Evolutionary conservation across 306 rosid genomes (phyloP).

Genomic region (Malus asiatica): DNA sequence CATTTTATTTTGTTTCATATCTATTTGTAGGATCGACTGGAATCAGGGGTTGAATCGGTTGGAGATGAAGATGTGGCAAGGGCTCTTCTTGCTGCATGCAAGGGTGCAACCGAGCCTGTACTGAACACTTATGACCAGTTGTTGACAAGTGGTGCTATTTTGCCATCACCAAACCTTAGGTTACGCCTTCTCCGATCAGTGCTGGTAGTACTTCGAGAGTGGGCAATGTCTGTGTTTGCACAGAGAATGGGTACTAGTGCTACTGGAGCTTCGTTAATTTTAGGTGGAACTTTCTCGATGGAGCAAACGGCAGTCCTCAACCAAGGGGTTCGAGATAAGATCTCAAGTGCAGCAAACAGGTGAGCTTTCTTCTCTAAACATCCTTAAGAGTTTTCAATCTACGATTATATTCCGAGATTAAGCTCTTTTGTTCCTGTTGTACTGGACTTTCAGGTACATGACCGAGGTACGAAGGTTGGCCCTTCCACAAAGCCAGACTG

Average conservation of each 20-base stretch:
- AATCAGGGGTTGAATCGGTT: slow-evolving; percentile 63
- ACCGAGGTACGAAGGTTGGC: slow-evolving; percentile 85
- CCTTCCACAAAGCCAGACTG: slow-evolving; percentile 81
- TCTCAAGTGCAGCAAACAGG: slow-evolving; percentile 92
- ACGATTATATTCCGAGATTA: neutral
- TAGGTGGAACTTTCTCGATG: slow-evolving; percentile 68
- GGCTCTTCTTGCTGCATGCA: slow-evolving; percentile 86
- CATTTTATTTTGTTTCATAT: neutral
- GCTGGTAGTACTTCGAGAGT: slow-evolving; percentile 78
- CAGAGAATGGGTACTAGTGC: slow-evolving; percentile 63
- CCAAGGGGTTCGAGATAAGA: slow-evolving; percentile 92
- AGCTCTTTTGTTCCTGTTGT: slow-evolving; percentile 7
- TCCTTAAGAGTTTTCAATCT: neutral
- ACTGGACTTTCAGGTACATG: slow-evolving; percentile 60
- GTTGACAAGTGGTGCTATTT: slow-evolving; percentile 72
- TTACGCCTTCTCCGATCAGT: slow-evolving; percentile 88
- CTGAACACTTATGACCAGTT: slow-evolving; percentile 81
- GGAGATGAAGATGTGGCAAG: slow-evolving; percentile 96
- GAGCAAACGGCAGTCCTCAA: slow-evolving; percentile 52
- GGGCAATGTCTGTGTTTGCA: slow-evolving; percentile 82
- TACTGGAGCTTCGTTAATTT: slow-evolving; percentile 53
- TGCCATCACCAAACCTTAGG: slow-evolving; percentile 83
- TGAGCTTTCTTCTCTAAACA: slow-evolving; percentile 2
- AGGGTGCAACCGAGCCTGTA: slow-evolving; percentile 92
- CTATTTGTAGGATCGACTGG: slow-evolving; percentile 68